Evolutionary conservation across 495 filamentous ascomycete species (phyloP).

Genomic region (Letharia columbiana): DNA sequence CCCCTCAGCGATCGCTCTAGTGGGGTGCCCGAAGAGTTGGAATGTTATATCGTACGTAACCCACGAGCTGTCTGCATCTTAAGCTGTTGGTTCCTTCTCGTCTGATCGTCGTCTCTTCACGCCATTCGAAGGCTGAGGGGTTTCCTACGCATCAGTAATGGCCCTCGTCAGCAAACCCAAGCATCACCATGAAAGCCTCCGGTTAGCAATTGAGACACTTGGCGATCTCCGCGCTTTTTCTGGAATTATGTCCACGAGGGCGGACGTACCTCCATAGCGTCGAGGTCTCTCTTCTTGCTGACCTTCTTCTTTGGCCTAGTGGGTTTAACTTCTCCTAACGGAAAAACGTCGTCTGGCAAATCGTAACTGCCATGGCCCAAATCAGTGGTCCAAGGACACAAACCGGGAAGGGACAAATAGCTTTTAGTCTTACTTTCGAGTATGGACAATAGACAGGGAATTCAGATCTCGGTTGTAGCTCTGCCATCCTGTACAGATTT

Average conservation of each 20-base stretch:
- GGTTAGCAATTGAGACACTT: neutral
- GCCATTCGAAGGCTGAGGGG: constrained; percentile 4
- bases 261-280: constrained; percentile 22
- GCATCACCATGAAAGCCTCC: constrained; percentile 9
- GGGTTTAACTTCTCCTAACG: constrained; percentile 66
- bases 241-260: neutral
- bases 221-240: neutral
- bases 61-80: neutral
- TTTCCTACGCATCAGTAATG: constrained; percentile 13
- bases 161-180: constrained; percentile 15
- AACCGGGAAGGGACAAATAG: neutral
- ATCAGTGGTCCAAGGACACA: constrained; percentile 16
- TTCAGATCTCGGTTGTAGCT: constrained; percentile 56
- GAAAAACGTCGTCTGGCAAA: constrained; percentile 83
- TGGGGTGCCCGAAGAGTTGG: neutral
- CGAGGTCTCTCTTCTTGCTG: constrained; percentile 32
- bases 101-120: constrained; percentile 14
- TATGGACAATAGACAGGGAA: constrained; percentile 62
- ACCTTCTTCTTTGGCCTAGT: constrained; percentile 55
- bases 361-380: constrained; percentile 51
- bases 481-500: constrained; percentile 55
- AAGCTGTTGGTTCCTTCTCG: constrained; percentile 1
- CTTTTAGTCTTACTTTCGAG: constrained; percentile 57
- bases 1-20: constrained; percentile 4
- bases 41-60: constrained; percentile 7